Base-by-base conservation (phyloP, 805 yeast genomes). In the Ogataea parapolymorpha region DNA sequence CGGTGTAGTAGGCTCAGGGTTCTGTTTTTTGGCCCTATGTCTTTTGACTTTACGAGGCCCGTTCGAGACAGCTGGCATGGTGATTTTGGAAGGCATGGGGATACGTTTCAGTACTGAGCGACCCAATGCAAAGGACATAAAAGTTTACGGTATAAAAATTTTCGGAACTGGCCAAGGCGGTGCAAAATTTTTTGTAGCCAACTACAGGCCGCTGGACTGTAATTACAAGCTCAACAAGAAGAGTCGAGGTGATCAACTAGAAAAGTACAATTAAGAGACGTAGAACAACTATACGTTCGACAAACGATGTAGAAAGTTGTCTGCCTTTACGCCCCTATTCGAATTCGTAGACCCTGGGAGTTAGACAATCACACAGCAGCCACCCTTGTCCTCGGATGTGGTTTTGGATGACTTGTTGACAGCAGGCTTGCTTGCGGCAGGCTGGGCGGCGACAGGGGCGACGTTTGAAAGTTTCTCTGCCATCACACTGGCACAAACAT, bases 1-100 rank as follows among this genome's bases (percentile, higher is more conserved):
- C 6, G 95, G 87, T 1, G 93, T 75, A 0, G 95, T 85, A 24
- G 83, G 74, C 45, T 89, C 97, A 7, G 72, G 75, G 51, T 82
- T 82, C 24, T 74, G 66, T 58, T 75, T 79, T 54, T 80, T 83
- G 54, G 77, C 77, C 56, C 78, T 75, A 41, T 71, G 68, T 41
- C 61, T 58, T 22, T 46, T 44, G 18, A 30, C 29, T 18, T 40
- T 39, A 18, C 38, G 42, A 3, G 28, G 34, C 4, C 23, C 35
- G 18, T 9, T 17, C 10, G 32, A 11, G 14, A 27, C 37, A 20
- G 27, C 12, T 22, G 41, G 26, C 28, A 23, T n/a, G 7, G 37
- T 14, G 3, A 17, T 24, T 35, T 35, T 42, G 11, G 33, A 25
- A 13, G 44, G 37, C 37, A 32, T 28, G 6, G 35, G 28, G 32